Percentiles rank a stretch among this genome's conserved stretches.
These are phyloP conservation scores for Penicillium sp. DNA, from an alignment of 2,329 filamentous ascomycete species.

Conservation along the genomic window DNA sequence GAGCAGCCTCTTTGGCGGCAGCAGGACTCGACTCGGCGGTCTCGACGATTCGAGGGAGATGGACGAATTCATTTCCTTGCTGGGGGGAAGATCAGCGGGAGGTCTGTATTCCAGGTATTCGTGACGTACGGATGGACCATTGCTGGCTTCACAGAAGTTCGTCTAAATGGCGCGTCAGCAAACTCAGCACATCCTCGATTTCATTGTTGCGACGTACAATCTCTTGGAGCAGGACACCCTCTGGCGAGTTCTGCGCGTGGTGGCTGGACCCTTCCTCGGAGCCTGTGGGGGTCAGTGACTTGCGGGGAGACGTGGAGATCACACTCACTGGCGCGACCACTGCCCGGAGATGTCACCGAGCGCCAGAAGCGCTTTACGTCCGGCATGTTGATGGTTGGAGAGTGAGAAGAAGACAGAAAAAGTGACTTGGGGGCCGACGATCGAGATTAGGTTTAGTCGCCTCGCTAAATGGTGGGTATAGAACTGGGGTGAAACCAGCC, in stretches of 20 bases:
- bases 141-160: slow-evolving; percentile 72
- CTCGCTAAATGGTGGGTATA: too few relatives aligned
- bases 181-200: too few relatives aligned
- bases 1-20: slow-evolving; percentile 75
- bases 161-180: slow-evolving; percentile 46
- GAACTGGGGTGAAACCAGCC: too few relatives aligned
- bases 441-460: too few relatives aligned
- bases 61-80: slow-evolving; percentile 82
- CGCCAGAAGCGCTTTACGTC: slow-evolving; percentile 36
- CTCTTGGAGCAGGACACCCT: slow-evolving; percentile 37
- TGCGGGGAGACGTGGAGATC: background rate
- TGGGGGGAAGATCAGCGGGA: slow-evolving; percentile 8
- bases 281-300: slow-evolving; percentile 17
- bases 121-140: slow-evolving; percentile 39
- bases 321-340: slow-evolving; percentile 27
- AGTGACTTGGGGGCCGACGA: too few relatives aligned
- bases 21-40: slow-evolving; percentile 84
- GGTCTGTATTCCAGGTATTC: background rate
- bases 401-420: slow-evolving; percentile 6
- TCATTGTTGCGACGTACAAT: slow-evolving; percentile 34
- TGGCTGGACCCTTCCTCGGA: slow-evolving; percentile 8
- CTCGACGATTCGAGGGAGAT: slow-evolving; percentile 89
- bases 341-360: slow-evolving; percentile 20
- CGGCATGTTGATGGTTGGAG: slow-evolving; percentile 3
- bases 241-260: slow-evolving; percentile 36